Base-by-base conservation (phyloP, 495 filamentous ascomycete species). In the Trichocladium antarcticum region DNA sequence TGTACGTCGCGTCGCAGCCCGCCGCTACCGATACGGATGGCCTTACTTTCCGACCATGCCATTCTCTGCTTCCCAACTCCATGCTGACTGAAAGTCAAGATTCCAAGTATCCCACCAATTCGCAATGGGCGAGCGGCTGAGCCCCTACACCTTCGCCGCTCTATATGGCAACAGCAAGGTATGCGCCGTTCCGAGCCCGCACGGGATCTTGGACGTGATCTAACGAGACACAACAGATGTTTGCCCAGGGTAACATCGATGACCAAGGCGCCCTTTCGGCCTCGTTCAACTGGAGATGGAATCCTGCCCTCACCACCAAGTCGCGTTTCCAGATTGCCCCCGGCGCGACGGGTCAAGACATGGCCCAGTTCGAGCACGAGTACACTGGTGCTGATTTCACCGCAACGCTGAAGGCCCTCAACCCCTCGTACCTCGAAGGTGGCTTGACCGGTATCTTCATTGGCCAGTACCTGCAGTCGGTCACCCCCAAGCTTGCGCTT, bases 71-170 rank as follows among this genome's bases (percentile, higher is more conserved):
- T 1, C 1, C 22, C 28, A 16, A 20, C 21, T 15, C 42, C 4
- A 10, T 46, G 37, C 49, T 51, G 49, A 51, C 35, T 14, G 6
- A 28, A 14, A 32, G 10, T 16, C 27, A 44, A 64, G 61, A 57
- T 99, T 99, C 77, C 90, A 96, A 67, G 83, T 95, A 50, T 95
- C 89, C 42, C 93, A 99, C 75, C 83, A 89, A 44, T 92, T 99
- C 64, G 79, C 89, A 27, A 87, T 95, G 81, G 90, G 93, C 49
- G 84, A 92, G 61, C 79, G 82, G 42, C 69, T 90, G 64, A 86
- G 87, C 59, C 93, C 93, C 31, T 99, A 99, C 67, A 84, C 84
- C 36, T 96, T 96, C 69, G 85, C 87, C 47, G 86, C 86, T 46
- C 77, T 99, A 60, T 95, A 88, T 64, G 93, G 93, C 48, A 94